These are phyloP conservation scores for Leccinum longicurvipes DNA, from an alignment of 768 basidiomycete genomes.

Conservation along the genomic window DNA sequence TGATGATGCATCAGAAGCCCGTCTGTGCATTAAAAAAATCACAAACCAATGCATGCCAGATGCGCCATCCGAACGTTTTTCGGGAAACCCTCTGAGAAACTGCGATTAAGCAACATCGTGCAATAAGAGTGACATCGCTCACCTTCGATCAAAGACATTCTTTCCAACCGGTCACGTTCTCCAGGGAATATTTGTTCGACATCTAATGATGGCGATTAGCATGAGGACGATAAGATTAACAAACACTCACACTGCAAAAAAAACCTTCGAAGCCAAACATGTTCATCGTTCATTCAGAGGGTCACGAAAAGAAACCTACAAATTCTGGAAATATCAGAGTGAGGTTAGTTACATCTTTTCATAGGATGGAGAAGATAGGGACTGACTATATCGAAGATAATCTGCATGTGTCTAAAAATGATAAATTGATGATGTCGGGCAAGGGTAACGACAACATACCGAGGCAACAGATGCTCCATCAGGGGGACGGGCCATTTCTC, in stretches of 20 bases:
- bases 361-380: not conserved
- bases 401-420: slow-evolving; percentile 72
- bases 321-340: slow-evolving; percentile 31
- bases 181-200: slow-evolving; percentile 90
- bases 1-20: not conserved
- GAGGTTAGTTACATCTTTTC: slow-evolving; percentile 15
- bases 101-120: not conserved
- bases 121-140: slow-evolving; percentile 2
- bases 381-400: slow-evolving; percentile 86
- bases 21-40: not conserved
- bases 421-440: not conserved
- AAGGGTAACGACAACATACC: slow-evolving; percentile 36
- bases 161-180: slow-evolving; percentile 71
- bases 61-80: slow-evolving; percentile 90
- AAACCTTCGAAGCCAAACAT: slow-evolving; percentile 18
- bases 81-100: slow-evolving; percentile 67
- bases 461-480: slow-evolving; percentile 79
- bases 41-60: slow-evolving; percentile 76
- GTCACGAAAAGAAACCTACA: slow-evolving; percentile 19
- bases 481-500: slow-evolving; percentile 94
- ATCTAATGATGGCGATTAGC: slow-evolving; percentile 36
- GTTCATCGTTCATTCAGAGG: not conserved
- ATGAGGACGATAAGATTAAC: not conserved
- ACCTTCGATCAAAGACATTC: slow-evolving; percentile 95
- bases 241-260: slow-evolving; percentile 64